Conservation (phyloP, 106 monocot genomes). For the Acorus calamus region DNA sequence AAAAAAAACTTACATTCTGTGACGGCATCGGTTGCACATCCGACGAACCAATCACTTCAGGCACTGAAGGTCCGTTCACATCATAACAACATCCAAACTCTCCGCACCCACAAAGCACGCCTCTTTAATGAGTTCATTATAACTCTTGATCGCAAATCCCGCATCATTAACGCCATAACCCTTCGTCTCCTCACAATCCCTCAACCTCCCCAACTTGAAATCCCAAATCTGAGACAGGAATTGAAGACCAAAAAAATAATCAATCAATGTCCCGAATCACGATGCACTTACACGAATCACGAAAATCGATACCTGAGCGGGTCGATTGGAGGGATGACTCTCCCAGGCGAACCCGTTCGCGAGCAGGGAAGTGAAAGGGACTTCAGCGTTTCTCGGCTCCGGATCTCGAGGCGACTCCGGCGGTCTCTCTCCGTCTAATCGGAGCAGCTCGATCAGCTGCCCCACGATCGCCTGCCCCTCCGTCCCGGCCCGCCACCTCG, state of each 20-base stretch:
- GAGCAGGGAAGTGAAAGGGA: slow-evolving; percentile 52
- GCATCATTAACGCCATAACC: slow-evolving; percentile 40
- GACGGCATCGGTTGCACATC: no score
- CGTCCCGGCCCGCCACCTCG: no score
- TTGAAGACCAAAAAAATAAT: not conserved
- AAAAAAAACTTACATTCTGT: slow-evolving; percentile 44
- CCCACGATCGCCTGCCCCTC: no score
- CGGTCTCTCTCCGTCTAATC: slow-evolving; percentile 18
- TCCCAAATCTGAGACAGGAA: slow-evolving; percentile 66
- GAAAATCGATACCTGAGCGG: slow-evolving; percentile 41
- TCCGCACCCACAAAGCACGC: slow-evolving; percentile 29
- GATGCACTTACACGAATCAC: no score
- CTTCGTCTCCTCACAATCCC: slow-evolving; percentile 41
- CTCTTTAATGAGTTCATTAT: slow-evolving; percentile 55
- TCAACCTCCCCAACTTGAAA: slow-evolving; percentile 72
- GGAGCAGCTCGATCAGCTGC: slow-evolving; percentile 54
- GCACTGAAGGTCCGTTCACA: slow-evolving; percentile 19
- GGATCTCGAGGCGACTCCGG: slow-evolving; percentile 1
- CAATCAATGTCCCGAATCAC: no score
- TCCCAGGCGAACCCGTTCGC: slow-evolving; percentile 24
- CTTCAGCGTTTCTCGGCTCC: not conserved
- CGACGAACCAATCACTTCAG: slow-evolving; percentile 42
- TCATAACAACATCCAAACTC: slow-evolving; percentile 49
- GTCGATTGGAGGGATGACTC: slow-evolving; percentile 17
- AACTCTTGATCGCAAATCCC: slow-evolving; percentile 58